Percentiles rank a stretch among this genome's conserved stretches.
phyloP scores from a whole-genome alignment of 352 stramenopile species.

The Phytophthora parvispora region DNA sequence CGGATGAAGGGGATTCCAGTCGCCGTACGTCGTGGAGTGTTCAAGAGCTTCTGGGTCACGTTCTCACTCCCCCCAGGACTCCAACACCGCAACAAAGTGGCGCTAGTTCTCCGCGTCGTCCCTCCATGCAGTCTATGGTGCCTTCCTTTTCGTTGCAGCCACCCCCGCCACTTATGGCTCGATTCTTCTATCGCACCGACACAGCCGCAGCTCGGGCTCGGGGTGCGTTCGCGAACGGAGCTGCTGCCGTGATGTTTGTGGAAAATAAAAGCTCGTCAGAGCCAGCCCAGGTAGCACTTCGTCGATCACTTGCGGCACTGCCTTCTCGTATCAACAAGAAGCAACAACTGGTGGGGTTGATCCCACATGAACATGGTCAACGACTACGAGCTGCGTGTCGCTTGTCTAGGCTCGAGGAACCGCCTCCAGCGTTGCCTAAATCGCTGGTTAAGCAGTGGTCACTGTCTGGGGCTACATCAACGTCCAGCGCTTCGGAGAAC shows the following conservation, averaged over 20 bases:
- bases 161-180: conserved; percentile 43
- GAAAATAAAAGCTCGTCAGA: conserved; percentile 38
- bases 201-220: conserved; percentile 43
- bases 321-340: conserved; percentile 12
- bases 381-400: conserved; percentile 27
- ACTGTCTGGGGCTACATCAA: conserved; percentile 13
- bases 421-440: conserved; percentile 1
- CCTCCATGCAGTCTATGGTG: conserved; percentile 23
- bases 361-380: conserved; percentile 35
- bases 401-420: conserved; percentile 11
- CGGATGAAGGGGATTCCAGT: conserved; percentile 27
- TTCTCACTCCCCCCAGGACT: conserved; percentile 11
- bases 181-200: conserved; percentile 64
- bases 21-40: conserved; percentile 39
- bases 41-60: conserved; percentile 25
- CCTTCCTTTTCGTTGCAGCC: conserved; percentile 23
- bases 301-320: conserved; percentile 21
- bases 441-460: conserved; percentile 12
- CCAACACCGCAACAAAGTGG: conserved; percentile 1
- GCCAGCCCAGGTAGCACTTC: conserved; percentile 34
- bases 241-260: conserved; percentile 58
- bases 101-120: conserved; percentile 8
- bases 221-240: conserved; percentile 57
- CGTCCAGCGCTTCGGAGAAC: conserved; percentile 6
- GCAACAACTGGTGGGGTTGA: conserved; percentile 30